Conservation (phyloP, 164 flowering plant genomes). For the Protea cynaroides region DNA sequence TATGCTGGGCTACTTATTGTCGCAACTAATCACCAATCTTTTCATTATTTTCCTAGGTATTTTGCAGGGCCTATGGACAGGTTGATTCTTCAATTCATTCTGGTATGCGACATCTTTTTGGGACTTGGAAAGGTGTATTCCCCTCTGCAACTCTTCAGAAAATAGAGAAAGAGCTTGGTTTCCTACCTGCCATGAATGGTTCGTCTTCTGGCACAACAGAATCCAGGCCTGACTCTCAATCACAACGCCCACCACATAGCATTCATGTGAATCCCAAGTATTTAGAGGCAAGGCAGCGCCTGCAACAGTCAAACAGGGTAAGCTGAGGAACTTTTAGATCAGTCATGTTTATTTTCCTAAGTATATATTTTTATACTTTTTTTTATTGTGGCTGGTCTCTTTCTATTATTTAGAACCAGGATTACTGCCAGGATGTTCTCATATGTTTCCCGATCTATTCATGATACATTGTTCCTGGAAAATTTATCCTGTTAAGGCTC, state of each 20-base stretch:
- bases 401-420: no score
- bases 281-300: slow-evolving; percentile 79
- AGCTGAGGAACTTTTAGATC: slow-evolving; percentile 8
- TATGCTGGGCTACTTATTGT: neutral
- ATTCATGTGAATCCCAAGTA: slow-evolving; percentile 99
- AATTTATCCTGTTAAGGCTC: no score
- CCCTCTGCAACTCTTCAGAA: slow-evolving; percentile 70
- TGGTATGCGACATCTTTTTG: slow-evolving; percentile 95
- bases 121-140: slow-evolving; percentile 95
- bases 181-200: slow-evolving; percentile 43
- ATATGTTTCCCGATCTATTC: no score
- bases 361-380: neutral
- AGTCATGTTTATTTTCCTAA: neutral
- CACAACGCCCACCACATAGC: slow-evolving; percentile 74
- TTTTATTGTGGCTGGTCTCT: no score
- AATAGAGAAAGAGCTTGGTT: slow-evolving; percentile 86
- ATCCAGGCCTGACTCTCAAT: slow-evolving; percentile 57
- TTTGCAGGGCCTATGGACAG: slow-evolving; percentile 85
- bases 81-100: slow-evolving; percentile 70
- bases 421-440: no score
- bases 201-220: slow-evolving; percentile 48
- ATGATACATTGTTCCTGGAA: no score
- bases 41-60: slow-evolving; percentile 50
- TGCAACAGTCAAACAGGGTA: slow-evolving; percentile 81
- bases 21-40: neutral